Percentiles rank a stretch among this genome's conserved stretches.
Evolutionary conservation across 345 rosid genomes (phyloP).

Genomic region (Conringia planisiliqua): DNA sequence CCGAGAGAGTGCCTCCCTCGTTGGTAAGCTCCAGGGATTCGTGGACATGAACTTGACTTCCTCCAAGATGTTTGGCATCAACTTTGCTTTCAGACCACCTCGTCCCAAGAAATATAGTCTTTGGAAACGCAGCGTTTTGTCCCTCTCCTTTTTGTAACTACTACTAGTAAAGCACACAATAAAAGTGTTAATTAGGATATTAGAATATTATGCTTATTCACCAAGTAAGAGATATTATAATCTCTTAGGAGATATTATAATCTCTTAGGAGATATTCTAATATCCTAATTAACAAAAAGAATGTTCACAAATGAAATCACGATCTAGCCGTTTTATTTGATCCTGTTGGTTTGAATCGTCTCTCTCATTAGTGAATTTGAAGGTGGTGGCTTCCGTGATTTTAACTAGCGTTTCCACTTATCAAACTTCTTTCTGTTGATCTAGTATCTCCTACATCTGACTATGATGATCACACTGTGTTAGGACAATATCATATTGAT

Average conservation of each 20-base stretch:
- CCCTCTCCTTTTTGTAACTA: constrained; percentile 35
- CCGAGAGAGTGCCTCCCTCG: constrained; percentile 62
- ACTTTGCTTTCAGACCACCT: constrained; percentile 27
- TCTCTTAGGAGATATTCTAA: too few relatives aligned
- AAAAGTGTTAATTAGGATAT: too few relatives aligned
- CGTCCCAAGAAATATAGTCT: constrained; percentile 33
- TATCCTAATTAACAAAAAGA: too few relatives aligned
- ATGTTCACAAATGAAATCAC: neutral
- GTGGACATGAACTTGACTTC: constrained; percentile 41
- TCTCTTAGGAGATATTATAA: too few relatives aligned
- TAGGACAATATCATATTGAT: neutral
- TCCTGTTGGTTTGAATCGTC: neutral
- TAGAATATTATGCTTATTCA: too few relatives aligned
- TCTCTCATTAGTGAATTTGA: constrained; percentile 10
- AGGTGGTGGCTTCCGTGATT: neutral
- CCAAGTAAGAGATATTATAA: too few relatives aligned
- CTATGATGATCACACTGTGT: neutral
- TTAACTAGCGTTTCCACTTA: neutral
- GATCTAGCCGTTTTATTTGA: neutral
- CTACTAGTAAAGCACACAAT: neutral
- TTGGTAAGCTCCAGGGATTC: constrained; percentile 63
- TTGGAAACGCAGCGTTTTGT: constrained; percentile 40
- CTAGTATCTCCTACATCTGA: neutral
- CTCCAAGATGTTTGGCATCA: constrained; percentile 48
- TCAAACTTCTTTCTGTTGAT: neutral